These are phyloP conservation scores for Solanum virginianum DNA, from an alignment of 257 asterid species.

Conservation along the genomic window DNA sequence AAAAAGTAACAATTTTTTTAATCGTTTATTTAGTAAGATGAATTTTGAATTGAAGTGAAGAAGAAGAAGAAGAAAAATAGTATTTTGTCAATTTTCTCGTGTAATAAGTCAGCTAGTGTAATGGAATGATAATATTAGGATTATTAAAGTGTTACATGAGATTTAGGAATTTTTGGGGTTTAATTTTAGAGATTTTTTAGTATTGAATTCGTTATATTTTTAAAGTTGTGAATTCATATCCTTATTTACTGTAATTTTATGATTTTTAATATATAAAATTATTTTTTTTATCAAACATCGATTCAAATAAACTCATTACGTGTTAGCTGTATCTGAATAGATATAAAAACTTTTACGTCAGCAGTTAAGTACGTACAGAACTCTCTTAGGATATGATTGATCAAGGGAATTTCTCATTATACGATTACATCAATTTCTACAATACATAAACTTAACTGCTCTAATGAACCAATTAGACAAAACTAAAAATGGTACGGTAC, in stretches of 20 bases:
- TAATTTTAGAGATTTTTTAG: no score
- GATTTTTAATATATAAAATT: no score
- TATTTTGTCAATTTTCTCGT: conserved; percentile 26
- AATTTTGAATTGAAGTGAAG: conserved; percentile 16
- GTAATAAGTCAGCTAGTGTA: conserved; percentile 31
- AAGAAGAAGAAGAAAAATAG: conserved; percentile 20
- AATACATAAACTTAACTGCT: no score
- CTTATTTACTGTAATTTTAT: not conserved
- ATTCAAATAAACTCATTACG: no score
- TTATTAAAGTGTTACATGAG: not conserved
- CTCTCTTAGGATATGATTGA: not conserved
- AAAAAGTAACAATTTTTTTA: conserved; percentile 8
- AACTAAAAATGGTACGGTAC: no score
- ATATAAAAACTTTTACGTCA: not conserved
- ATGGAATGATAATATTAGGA: conserved; percentile 19
- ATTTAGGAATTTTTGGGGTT: not conserved
- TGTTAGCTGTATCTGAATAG: no score
- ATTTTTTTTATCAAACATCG: no score
- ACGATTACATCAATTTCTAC: not conserved
- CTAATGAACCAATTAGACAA: no score
- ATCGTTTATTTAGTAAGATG: not conserved
- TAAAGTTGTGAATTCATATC: not conserved
- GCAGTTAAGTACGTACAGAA: not conserved
- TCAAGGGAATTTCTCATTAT: not conserved
- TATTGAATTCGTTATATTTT: not conserved